Percentiles rank a stretch among this genome's conserved stretches.
Evolutionary conservation across 2,329 filamentous ascomycete species (phyloP).

Genomic region (Cercospora sp.): DNA sequence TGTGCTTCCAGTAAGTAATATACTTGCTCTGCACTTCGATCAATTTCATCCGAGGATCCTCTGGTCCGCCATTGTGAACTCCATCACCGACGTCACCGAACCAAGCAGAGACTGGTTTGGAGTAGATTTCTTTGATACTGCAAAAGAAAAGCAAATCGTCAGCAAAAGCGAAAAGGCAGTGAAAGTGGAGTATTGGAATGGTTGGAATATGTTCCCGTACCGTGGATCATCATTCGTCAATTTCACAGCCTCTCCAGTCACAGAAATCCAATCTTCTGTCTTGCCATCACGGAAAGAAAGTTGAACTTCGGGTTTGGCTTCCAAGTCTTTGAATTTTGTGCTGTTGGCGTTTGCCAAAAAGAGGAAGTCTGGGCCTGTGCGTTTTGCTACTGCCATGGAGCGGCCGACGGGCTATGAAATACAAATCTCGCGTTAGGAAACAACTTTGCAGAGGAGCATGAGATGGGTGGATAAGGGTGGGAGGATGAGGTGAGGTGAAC

Average conservation of each 20-base stretch:
- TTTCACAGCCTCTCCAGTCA: constrained; percentile 47
- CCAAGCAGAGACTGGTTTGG: constrained; percentile 45
- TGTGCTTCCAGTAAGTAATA: constrained; percentile 40
- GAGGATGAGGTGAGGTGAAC: neutral
- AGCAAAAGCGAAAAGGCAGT: too few relatives aligned
- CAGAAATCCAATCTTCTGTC: constrained; percentile 51
- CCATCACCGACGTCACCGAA: constrained; percentile 55
- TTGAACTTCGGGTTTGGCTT: constrained; percentile 44
- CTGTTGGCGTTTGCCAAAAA: constrained; percentile 53
- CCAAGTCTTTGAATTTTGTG: constrained; percentile 50
- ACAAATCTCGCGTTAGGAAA: too few relatives aligned
- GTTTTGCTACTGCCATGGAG: constrained; percentile 56
- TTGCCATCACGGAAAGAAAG: constrained; percentile 51
- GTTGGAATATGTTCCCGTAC: neutral
- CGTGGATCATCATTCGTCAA: constrained; percentile 48
- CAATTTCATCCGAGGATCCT: constrained; percentile 51
- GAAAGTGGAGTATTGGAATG: too few relatives aligned
- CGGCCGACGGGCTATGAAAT: constrained; percentile 44
- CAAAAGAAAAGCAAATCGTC: too few relatives aligned
- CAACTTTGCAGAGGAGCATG: too few relatives aligned
- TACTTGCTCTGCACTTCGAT: constrained; percentile 24
- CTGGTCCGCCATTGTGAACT: constrained; percentile 47
- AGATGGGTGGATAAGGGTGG: too few relatives aligned
- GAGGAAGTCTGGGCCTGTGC: constrained; percentile 55
- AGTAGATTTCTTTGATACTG: constrained; percentile 50